These are phyloP conservation scores for Backusella parvicylindrica DNA, from an alignment of 192 early-diverging fungal genomes.

Conservation along the genomic window DNA sequence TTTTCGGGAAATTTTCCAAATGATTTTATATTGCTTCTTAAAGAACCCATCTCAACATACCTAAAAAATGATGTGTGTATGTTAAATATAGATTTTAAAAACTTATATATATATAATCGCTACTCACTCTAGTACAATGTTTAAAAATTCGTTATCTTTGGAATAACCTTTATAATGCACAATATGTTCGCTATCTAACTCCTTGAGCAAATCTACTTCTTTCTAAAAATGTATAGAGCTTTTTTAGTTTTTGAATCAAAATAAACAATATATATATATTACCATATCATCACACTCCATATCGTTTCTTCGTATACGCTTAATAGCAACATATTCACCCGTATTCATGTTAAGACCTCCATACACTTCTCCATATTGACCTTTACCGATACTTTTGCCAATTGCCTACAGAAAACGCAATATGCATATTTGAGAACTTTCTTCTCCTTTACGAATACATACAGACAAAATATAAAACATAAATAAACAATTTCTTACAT, in stretches of 20 bases:
- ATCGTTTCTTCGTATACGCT: constrained; percentile 70
- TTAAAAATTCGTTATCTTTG: constrained; percentile 63
- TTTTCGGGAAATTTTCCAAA: constrained; percentile 92
- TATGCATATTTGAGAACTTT: not conserved
- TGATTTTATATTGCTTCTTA: constrained; percentile 76
- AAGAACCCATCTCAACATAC: constrained; percentile 89
- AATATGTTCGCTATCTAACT: constrained; percentile 76
- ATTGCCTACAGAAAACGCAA: constrained; percentile 54
- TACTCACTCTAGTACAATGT: constrained; percentile 76
- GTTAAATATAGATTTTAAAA: not conserved
- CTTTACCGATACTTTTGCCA: constrained; percentile 83
- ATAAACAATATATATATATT: not conserved
- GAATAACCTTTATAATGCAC: constrained; percentile 83
- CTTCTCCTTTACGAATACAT: no score
- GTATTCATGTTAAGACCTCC: constrained; percentile 72
- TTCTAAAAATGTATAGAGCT: constrained; percentile 26
- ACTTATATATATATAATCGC: not conserved
- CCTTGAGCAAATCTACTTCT: constrained; percentile 84
- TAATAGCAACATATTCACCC: constrained; percentile 83
- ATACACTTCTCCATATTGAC: constrained; percentile 85
- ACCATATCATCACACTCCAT: constrained; percentile 71
- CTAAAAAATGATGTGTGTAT: not conserved
- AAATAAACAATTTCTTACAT: not conserved
- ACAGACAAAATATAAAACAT: not conserved
- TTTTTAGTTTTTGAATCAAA: not conserved